phyloP scores from a whole-genome alignment of 257 asterid species.

The Plantago elongata region DNA sequence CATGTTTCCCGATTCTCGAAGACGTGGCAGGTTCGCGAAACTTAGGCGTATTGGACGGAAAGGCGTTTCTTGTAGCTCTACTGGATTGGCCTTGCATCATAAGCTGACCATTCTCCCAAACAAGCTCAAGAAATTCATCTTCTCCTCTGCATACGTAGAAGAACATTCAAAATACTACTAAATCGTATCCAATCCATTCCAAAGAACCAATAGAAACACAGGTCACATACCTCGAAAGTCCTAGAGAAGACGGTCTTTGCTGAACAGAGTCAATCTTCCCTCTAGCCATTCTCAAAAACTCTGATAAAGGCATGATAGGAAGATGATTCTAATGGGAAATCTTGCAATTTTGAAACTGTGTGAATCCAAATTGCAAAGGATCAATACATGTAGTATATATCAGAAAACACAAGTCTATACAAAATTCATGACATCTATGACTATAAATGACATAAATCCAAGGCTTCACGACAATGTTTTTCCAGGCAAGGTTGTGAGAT shows the following conservation, averaged over 20 bases:
- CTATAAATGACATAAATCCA: conserved; percentile 8
- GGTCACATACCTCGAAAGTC: conserved; percentile 39
- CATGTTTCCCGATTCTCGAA: conserved; percentile 47
- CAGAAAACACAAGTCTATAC: conserved; percentile 1
- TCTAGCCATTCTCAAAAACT: conserved; percentile 69
- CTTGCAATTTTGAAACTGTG: conserved; percentile 9
- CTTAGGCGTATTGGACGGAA: conserved; percentile 21
- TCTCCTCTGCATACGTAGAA: conserved; percentile 43
- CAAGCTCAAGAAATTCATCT: conserved; percentile 59
- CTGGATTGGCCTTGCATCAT: conserved; percentile 69
- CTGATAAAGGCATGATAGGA: conserved; percentile 73
- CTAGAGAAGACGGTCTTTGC: conserved; percentile 30
- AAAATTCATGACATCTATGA: neutral
- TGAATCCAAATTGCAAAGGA: conserved; percentile 1
- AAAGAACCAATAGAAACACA: neutral
- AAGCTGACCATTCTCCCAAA: conserved; percentile 84
- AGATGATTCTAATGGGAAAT: conserved; percentile 16
- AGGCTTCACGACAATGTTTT: conserved; percentile 18
- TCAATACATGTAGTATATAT: conserved; percentile 4
- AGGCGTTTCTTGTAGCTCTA: conserved; percentile 34
- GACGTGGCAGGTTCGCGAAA: conserved; percentile 29
- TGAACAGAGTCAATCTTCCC: conserved; percentile 54
- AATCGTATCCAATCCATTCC: conserved; percentile 2
- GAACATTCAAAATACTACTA: conserved; percentile 1
- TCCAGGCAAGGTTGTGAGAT: conserved; percentile 12